Evolutionary conservation across 192 early-diverging fungal species (phyloP), one percentile per base, ranked within the genome.

Genomic region (Allomyces macrogynus): DNA sequence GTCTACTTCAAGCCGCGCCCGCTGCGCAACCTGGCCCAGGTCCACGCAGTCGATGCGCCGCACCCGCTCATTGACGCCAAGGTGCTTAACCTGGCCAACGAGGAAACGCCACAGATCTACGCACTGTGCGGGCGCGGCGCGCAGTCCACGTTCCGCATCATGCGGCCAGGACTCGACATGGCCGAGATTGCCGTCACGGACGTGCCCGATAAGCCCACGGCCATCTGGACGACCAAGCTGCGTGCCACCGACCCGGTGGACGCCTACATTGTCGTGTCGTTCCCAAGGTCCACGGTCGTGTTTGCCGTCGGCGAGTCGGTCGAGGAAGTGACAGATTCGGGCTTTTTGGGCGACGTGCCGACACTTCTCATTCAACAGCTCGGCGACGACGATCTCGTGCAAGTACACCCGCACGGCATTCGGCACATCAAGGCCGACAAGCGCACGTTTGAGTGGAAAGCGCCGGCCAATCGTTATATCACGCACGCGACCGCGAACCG

Each of bases 91-190:
- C 74, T 97, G 25, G 81, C 88, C 0, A 84, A 87, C 18, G 97
- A 97, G 63, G 90, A 92, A 26, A 85, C 89, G 3, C 95, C 97
- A 32, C 94, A 97, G 76, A 84, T 99, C 43, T 99, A 93, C 70
- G 81, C 87, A 10, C 67, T 93, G 22, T 87, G 88, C 71, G 97
- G 97, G 9, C 79, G 84, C 27, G 89, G 92, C 3, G 75, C 86
- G 11, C 73, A 82, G 32, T 86, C 88, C 10, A 76, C 89, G 40
- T 91, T 99, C 70, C 76, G 88, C 61, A 91, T 94, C 66, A 75
- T 95, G 67, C 77, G 92, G 23, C 92, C 95, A 73, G 97, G 95
- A 10, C 73, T 95, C 42, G 92, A 97, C 66, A 89, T 88, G 1
- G 76, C 83, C 4, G 97, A 99, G 71, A 83, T 97, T 70, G 95